phyloP scores from a whole-genome alignment of 73 alveolate species.

The Paramecium caudatum region DNA sequence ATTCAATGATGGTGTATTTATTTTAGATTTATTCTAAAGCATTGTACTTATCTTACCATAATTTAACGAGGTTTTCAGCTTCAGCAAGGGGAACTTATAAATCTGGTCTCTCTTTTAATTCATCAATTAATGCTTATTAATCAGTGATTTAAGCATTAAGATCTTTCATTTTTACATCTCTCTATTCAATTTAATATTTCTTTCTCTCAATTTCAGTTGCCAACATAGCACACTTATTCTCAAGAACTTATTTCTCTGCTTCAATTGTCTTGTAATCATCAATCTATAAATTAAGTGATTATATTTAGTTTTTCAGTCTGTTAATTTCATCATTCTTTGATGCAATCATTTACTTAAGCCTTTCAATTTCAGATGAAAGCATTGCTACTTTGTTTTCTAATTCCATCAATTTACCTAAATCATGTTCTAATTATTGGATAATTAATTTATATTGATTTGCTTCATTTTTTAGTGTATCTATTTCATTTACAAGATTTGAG shows the following conservation, averaged over 20 bases:
- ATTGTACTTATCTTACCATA: constrained; percentile 25
- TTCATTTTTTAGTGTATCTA: constrained; percentile 31
- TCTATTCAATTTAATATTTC: constrained; percentile 16
- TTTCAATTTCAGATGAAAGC: constrained; percentile 57
- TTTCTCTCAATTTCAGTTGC: constrained; percentile 67
- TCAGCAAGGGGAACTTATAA: background rate
- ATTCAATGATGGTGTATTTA: background rate
- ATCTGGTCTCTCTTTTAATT: constrained; percentile 58
- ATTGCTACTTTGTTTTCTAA: constrained; percentile 48
- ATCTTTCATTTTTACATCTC: constrained; percentile 30
- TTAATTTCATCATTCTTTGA: constrained; percentile 9
- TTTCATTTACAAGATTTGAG: background rate
- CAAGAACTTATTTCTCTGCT: constrained; percentile 57
- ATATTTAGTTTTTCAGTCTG: constrained; percentile 32
- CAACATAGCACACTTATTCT: constrained; percentile 59
- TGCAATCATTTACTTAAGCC: constrained; percentile 11
- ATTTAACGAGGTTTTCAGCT: background rate
- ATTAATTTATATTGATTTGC: constrained; percentile 44
- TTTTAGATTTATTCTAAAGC: background rate
- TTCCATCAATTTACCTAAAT: constrained; percentile 59
- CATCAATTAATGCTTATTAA: background rate
- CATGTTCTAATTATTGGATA: constrained; percentile 60
- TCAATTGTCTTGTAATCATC: constrained; percentile 56
- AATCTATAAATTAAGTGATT: background rate
- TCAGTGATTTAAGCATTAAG: background rate